Percentiles rank a stretch among this genome's conserved stretches.
phyloP scores from a whole-genome alignment of 768 basidiomycete species.

The Cyclocybe cylindracea region DNA sequence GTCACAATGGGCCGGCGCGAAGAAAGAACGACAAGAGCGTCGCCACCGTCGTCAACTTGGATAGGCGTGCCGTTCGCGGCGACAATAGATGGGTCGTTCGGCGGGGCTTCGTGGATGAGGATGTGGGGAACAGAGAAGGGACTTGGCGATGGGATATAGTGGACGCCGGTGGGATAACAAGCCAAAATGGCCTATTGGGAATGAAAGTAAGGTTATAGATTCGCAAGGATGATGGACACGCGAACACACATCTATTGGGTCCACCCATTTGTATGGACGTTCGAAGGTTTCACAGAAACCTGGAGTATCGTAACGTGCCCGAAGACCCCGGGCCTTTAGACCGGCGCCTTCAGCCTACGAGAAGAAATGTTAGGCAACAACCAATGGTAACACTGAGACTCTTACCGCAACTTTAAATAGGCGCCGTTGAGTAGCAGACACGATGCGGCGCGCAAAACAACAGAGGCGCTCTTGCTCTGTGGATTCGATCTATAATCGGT shows the following conservation, averaged over 20 bases:
- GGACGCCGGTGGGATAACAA: slow-evolving; percentile 11
- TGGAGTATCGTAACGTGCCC: slow-evolving; percentile 38
- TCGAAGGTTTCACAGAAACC: slow-evolving; percentile 34
- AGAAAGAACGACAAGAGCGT: slow-evolving; percentile 6
- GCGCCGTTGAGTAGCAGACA: slow-evolving; percentile 33
- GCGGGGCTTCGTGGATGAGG: slow-evolving; percentile 13
- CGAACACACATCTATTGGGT: slow-evolving; percentile 49
- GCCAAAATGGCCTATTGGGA: slow-evolving; percentile 5
- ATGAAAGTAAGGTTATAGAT: neutral
- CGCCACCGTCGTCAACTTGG: slow-evolving; percentile 7
- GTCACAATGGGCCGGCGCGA: neutral
- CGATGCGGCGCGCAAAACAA: neutral
- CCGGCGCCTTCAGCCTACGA: slow-evolving; percentile 43
- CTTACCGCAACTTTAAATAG: slow-evolving; percentile 41
- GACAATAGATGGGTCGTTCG: slow-evolving; percentile 8
- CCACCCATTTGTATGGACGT: slow-evolving; percentile 46
- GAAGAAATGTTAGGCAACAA: slow-evolving; percentile 7
- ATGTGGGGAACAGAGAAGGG: slow-evolving; percentile 20
- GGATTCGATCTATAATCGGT: slow-evolving; percentile 11
- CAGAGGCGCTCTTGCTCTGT: slow-evolving; percentile 27
- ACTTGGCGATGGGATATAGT: slow-evolving; percentile 13
- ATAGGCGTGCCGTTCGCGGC: slow-evolving; percentile 3
- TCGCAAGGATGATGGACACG: too few relatives aligned
- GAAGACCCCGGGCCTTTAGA: slow-evolving; percentile 32
- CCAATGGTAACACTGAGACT: slow-evolving; percentile 1